Conservation (phyloP, 2,329 filamentous ascomycete species). For the Fusarium secorum region DNA sequence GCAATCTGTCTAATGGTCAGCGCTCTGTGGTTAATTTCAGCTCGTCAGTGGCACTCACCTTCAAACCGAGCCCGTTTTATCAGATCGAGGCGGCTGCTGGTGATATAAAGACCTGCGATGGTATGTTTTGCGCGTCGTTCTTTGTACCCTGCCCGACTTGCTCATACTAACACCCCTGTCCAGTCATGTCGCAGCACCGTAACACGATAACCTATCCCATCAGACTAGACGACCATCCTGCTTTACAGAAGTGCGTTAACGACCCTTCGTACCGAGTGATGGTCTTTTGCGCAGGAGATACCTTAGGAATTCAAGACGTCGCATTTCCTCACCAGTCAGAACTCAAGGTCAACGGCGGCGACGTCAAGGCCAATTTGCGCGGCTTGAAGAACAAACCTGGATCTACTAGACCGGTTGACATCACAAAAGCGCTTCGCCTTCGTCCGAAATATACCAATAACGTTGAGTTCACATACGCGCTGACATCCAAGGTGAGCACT, state of each 20-base stretch:
- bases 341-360: slow-evolving; percentile 85
- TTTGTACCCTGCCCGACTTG: not conserved
- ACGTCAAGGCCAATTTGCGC: slow-evolving; percentile 91
- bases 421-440: slow-evolving; percentile 78
- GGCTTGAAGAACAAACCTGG: slow-evolving; percentile 96
- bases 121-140: slow-evolving; percentile 57
- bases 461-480: slow-evolving; percentile 87
- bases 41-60: slow-evolving; percentile 40
- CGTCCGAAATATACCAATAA: slow-evolving; percentile 77
- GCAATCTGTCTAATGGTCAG: slow-evolving; percentile 33
- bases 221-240: slow-evolving; percentile 59
- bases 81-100: slow-evolving; percentile 72
- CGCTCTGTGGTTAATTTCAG: slow-evolving; percentile 21
- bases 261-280: slow-evolving; percentile 76
- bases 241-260: slow-evolving; percentile 62
- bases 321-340: slow-evolving; percentile 93
- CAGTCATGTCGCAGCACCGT: slow-evolving; percentile 64
- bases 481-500: slow-evolving; percentile 80
- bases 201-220: slow-evolving; percentile 58
- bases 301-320: slow-evolving; percentile 73
- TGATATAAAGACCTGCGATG: slow-evolving; percentile 72
- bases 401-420: slow-evolving; percentile 90
- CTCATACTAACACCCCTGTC: slow-evolving; percentile 9
- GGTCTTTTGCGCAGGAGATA: slow-evolving; percentile 81
- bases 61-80: slow-evolving; percentile 87